Evolutionary conservation across 768 basidiomycete species (phyloP).

Genomic region (Leccinum disarticulatum): DNA sequence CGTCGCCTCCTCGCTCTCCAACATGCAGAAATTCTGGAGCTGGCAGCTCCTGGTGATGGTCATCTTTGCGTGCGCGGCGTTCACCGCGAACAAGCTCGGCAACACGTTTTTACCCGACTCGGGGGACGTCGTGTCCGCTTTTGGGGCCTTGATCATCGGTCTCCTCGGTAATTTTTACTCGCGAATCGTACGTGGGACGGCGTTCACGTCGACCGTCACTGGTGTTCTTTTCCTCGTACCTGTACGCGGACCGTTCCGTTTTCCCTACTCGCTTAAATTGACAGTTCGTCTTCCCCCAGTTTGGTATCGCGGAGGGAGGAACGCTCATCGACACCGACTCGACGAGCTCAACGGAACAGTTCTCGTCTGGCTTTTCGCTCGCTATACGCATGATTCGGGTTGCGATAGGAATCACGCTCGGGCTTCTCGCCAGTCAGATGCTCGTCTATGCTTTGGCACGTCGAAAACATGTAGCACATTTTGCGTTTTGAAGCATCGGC

Average conservation of each 20-base stretch:
- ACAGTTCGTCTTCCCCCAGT: constrained; percentile 42
- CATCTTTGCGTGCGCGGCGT: constrained; percentile 74
- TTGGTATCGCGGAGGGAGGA: constrained; percentile 74
- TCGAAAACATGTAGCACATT: constrained; percentile 70
- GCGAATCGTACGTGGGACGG: constrained; percentile 70
- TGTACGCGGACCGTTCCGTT: constrained; percentile 43
- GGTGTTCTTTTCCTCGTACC: constrained; percentile 91
- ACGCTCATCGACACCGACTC: constrained; percentile 54
- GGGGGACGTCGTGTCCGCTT: constrained; percentile 73
- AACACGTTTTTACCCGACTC: constrained; percentile 61
- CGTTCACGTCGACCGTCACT: constrained; percentile 90
- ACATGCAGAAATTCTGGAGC: constrained; percentile 71
- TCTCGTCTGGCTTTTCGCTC: constrained; percentile 75
- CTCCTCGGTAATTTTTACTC: constrained; percentile 83
- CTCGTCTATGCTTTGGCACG: constrained; percentile 72
- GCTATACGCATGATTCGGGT: constrained; percentile 84
- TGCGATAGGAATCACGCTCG: constrained; percentile 82
- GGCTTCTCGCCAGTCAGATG: constrained; percentile 79
- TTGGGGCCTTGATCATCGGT: constrained; percentile 77
- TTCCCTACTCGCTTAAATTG: not conserved
- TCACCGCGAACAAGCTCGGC: constrained; percentile 65
- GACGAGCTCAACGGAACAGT: constrained; percentile 58
- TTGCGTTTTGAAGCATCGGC: constrained; percentile 57
- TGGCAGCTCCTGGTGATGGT: constrained; percentile 79
- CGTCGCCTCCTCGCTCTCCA: constrained; percentile 69